Conservation (phyloP, 108 stramenopile species). For the Mayamaea pseudoterrestris region DNA sequence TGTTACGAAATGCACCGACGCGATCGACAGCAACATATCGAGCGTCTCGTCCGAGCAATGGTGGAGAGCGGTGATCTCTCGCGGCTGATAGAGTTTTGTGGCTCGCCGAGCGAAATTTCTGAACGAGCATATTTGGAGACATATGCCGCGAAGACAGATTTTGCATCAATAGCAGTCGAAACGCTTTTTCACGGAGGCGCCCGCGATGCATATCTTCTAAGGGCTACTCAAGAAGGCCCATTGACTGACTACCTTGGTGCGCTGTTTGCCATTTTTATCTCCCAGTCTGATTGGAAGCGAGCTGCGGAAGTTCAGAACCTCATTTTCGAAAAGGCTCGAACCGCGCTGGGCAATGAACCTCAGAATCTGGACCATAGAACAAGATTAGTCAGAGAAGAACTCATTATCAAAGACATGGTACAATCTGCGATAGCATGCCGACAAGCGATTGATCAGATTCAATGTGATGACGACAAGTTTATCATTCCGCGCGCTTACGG, state of each 20-base stretch:
- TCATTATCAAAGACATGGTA: conserved; percentile 45
- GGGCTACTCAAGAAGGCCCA: conserved; percentile 16
- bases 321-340: conserved; percentile 26
- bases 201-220: conserved; percentile 18
- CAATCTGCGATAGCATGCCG: conserved; percentile 30
- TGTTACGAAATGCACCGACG: too few species aligned
- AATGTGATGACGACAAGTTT: too few species aligned
- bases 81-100: conserved; percentile 41
- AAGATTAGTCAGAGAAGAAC: conserved; percentile 16
- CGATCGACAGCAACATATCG: conserved; percentile 22
- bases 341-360: conserved; percentile 19
- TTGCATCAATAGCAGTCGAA: conserved; percentile 53
- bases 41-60: conserved; percentile 60
- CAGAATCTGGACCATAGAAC: conserved; percentile 1
- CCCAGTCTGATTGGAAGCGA: conserved; percentile 62
- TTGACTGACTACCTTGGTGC: conserved; percentile 57
- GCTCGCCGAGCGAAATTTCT: conserved; percentile 16
- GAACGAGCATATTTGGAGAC: conserved; percentile 6
- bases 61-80: conserved; percentile 54
- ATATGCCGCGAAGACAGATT: conserved; percentile 20
- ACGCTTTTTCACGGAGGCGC: conserved; percentile 24
- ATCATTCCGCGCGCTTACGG: too few species aligned
- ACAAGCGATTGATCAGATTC: background rate
- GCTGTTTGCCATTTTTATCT: conserved; percentile 63
- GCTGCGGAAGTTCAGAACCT: conserved; percentile 67